Percentiles rank a stretch among this genome's conserved stretches.
phyloP scores from a whole-genome alignment of 2,329 filamentous ascomycete genomes.

The Neurospora crassa region DNA sequence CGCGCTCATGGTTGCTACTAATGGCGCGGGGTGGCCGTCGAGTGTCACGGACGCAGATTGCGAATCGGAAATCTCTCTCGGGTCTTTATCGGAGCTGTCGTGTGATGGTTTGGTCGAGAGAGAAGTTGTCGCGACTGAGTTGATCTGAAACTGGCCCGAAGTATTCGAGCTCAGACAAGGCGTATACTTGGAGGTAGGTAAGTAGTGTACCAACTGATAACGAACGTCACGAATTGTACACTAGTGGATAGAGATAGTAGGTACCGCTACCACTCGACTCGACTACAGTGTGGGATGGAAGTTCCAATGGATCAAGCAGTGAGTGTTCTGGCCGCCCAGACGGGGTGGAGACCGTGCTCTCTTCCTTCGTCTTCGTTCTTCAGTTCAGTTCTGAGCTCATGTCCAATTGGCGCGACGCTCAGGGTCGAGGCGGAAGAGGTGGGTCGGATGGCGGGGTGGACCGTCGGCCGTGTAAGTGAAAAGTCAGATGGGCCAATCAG shows the following conservation, averaged over 20 bases:
- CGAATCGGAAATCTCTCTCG: not conserved
- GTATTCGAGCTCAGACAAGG: not conserved
- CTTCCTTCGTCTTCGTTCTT: not conserved
- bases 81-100: not conserved
- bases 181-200: not conserved
- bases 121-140: not conserved
- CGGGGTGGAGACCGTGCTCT: not conserved
- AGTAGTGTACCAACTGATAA: not conserved
- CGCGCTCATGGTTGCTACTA: conserved; percentile 14
- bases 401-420: not conserved
- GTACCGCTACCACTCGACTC: not conserved
- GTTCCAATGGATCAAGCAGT: not conserved
- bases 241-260: not conserved
- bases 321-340: not conserved
- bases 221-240: not conserved
- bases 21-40: not conserved
- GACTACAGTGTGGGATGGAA: not conserved
- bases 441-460: not conserved
- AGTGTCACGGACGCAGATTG: not conserved
- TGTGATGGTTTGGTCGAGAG: not conserved
- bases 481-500: not conserved
- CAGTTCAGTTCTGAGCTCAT: not conserved
- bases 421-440: not conserved
- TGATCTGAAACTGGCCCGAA: not conserved
- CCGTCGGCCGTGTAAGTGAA: not conserved